Percentiles rank a stretch among this genome's conserved stretches.
These are phyloP conservation scores for Candida nanaspora DNA, from an alignment of 805 yeast species.

Conservation along the genomic window DNA sequence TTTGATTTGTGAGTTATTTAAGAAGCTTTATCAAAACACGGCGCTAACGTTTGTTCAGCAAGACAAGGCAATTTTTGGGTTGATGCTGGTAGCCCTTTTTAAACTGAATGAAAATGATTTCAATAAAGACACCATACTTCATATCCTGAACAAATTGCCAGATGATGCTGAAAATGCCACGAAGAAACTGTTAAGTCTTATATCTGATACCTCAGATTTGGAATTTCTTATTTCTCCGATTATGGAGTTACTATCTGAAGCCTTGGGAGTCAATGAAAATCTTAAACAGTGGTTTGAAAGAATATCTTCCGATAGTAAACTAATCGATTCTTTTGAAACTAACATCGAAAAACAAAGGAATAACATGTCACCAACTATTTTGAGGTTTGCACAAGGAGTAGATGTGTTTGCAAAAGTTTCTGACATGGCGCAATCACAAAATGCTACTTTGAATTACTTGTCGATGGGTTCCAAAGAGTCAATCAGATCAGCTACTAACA, in stretches of 20 bases:
- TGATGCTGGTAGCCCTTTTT: conserved; percentile 25
- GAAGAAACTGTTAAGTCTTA: background rate
- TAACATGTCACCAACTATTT: conserved; percentile 24
- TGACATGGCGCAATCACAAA: conserved; percentile 29
- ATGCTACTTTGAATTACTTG: conserved; percentile 31
- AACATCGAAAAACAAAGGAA: background rate
- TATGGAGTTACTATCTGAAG: background rate
- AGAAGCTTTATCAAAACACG: conserved; percentile 36
- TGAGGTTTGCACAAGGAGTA: conserved; percentile 53
- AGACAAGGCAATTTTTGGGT: conserved; percentile 40
- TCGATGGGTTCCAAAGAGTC: conserved; percentile 78
- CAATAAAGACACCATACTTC: background rate
- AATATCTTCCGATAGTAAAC: too few relatives aligned
- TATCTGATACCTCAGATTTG: too few relatives aligned
- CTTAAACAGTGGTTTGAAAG: too few relatives aligned
- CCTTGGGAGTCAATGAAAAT: too few relatives aligned
- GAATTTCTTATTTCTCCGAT: too few relatives aligned
- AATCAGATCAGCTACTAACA: conserved; percentile 44
- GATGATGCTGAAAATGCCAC: background rate
- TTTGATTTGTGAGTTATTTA: conserved; percentile 28
- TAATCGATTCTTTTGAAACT: background rate
- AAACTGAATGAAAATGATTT: background rate
- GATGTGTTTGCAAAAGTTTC: conserved; percentile 60
- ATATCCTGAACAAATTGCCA: background rate
- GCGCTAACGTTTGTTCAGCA: conserved; percentile 38